phyloP scores from a whole-genome alignment of 2,329 filamentous ascomycete genomes.

The Pyrenochaeta sp. region DNA sequence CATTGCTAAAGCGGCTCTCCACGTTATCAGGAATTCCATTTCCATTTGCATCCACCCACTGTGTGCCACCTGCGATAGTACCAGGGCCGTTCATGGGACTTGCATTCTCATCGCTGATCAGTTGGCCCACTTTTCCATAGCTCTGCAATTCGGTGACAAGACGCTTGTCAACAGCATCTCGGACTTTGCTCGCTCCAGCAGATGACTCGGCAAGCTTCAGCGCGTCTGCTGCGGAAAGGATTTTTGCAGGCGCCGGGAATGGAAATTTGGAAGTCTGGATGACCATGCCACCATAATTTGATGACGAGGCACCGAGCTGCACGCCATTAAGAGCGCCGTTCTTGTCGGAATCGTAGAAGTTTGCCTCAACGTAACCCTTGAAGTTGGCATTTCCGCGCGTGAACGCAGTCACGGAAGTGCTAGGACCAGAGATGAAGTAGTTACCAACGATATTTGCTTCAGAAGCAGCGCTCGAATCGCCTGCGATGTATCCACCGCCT shows the following conservation, averaged over 20 bases:
- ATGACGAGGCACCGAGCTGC: constrained; percentile 52
- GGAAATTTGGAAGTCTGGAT: constrained; percentile 52
- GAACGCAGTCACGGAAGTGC: constrained; percentile 60
- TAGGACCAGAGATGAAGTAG: constrained; percentile 65
- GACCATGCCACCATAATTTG: constrained; percentile 59
- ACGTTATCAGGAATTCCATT: constrained; percentile 62
- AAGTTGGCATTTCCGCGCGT: constrained; percentile 65
- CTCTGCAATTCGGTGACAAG: constrained; percentile 57
- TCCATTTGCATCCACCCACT: constrained; percentile 56
- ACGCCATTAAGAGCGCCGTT: constrained; percentile 61
- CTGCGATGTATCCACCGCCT: constrained; percentile 64
- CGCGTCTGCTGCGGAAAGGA: constrained; percentile 52
- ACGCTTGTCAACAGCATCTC: constrained; percentile 56
- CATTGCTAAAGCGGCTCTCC: constrained; percentile 56
- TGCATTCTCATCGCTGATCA: constrained; percentile 58
- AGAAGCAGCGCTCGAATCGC: constrained; percentile 58
- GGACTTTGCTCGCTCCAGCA: constrained; percentile 55
- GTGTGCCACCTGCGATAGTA: constrained; percentile 49
- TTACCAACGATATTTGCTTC: constrained; percentile 64
- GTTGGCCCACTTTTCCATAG: constrained; percentile 55
- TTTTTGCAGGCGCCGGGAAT: constrained; percentile 55
- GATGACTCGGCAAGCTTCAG: constrained; percentile 51
- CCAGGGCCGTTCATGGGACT: constrained; percentile 53
- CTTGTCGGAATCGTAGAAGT: constrained; percentile 62
- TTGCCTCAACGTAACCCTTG: constrained; percentile 62